These are phyloP conservation scores for Metrosideros polymorpha DNA, from an alignment of 441 rosid genomes.

Conservation along the genomic window DNA sequence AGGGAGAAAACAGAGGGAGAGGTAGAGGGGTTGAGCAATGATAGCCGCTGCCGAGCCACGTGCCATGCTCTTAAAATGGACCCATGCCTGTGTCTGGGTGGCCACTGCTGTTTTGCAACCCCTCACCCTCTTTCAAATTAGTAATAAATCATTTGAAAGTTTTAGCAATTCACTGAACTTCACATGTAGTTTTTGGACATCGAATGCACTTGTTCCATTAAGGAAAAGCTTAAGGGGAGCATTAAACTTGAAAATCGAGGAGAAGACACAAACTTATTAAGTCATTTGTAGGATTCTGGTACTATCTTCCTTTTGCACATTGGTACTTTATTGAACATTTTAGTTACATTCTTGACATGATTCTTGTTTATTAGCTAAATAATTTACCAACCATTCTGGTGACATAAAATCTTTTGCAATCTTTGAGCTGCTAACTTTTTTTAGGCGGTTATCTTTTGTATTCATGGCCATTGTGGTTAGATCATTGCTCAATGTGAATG, in stretches of 20 bases:
- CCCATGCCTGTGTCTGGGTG: neutral
- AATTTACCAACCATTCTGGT: neutral
- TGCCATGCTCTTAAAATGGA: neutral
- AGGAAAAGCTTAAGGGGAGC: neutral
- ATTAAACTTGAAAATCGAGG: neutral
- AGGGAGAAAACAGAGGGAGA: neutral
- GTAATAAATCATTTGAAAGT: neutral
- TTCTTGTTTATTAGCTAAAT: neutral
- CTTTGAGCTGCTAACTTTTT: neutral
- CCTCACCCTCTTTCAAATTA: neutral
- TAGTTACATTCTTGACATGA: neutral
- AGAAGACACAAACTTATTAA: neutral
- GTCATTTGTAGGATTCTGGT: neutral
- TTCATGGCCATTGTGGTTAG: neutral
- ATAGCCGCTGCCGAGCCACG: accelerated
- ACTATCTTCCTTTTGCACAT: neutral
- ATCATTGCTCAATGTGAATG: neutral
- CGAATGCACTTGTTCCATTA: neutral
- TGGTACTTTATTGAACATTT: neutral
- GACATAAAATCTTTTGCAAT: neutral
- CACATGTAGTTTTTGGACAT: neutral
- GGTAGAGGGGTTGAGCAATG: neutral
- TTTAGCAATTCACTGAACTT: neutral
- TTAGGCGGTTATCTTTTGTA: neutral
- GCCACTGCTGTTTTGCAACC: neutral